Base-by-base conservation (phyloP, 1,284 basidiomycete species). In the Marasmius fiardii region DNA sequence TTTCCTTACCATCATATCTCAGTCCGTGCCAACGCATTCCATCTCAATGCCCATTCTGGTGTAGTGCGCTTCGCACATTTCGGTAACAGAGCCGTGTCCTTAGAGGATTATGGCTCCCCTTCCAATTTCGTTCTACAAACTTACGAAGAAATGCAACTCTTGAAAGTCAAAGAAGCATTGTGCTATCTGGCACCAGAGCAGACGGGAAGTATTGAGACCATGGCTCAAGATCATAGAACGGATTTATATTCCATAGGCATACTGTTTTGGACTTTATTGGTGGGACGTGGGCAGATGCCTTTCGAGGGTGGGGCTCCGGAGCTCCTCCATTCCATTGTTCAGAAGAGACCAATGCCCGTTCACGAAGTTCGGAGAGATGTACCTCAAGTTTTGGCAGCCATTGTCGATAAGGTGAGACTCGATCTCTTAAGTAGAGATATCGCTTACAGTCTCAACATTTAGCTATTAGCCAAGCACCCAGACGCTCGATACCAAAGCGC, bases 11-110 rank as follows among this genome's bases (percentile, higher is more conserved):
- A 52, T 4, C 28, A 10, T 31, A 10, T 31, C 28, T 31, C 60
- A 85, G 85, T 89, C 37, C 83, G 86, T 28, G 85, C 85, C 4
- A 88, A 88, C 63, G 85, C 86, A 0, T 88, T 87, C 65, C 86
- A 88, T 67, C 71, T 86, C 23, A 88, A 86, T 62, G 76, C 82
- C 2, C 81, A 86, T 65, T 82, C 83, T 41, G 84, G 84, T 14
- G 73, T 81, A 31, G 86, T 88, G 23, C 79, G 85, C 1, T 73
- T 88, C 52, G 83, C 86, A 20, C 86, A 89, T 64, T 87, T 86
- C 60, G 85, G 86, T n/a, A 88, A 89, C 66, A 79, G 86, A n/a
- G 81, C 85, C 2, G 75, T 87, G 18, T 88, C 86, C 12, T 68
- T 88, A 14, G 86, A 88, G 67, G 82, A 79, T 61, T 84, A 80